phyloP scores from a whole-genome alignment of 2,329 filamentous ascomycete genomes.

The Bipolaris cookei region DNA sequence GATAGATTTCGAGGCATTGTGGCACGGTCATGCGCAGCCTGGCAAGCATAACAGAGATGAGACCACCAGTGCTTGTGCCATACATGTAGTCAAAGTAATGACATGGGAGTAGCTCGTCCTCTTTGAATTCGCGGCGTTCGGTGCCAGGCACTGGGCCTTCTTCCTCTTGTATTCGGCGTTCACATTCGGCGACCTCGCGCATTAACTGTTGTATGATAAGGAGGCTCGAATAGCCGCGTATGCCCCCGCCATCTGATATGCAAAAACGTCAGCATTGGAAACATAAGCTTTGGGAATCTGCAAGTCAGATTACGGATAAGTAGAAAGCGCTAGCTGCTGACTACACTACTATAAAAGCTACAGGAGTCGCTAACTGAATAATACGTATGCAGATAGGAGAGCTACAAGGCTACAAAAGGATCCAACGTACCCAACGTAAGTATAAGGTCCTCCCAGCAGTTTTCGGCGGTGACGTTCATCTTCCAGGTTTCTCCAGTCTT shows the following conservation, averaged over 20 bases:
- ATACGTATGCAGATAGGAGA: too few relatives aligned
- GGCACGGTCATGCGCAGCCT: conserved; percentile 58
- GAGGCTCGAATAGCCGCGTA: conserved; percentile 59
- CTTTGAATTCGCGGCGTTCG: conserved; percentile 41
- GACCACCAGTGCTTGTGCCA: conserved; percentile 59
- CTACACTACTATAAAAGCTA: not conserved
- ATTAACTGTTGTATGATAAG: conserved; percentile 58
- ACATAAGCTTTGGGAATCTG: not conserved
- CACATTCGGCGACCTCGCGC: conserved; percentile 56
- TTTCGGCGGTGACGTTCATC: conserved; percentile 46
- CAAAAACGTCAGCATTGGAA: conserved; percentile 22
- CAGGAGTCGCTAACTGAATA: not conserved
- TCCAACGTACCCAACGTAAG: conserved; percentile 51
- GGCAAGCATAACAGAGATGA: conserved; percentile 59
- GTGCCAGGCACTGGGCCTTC: conserved; percentile 42
- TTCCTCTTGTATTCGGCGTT: conserved; percentile 54
- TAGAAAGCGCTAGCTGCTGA: not conserved
- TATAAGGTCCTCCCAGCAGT: conserved; percentile 58
- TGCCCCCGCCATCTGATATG: conserved; percentile 58
- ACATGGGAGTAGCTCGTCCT: conserved; percentile 56
- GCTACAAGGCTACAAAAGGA: not conserved
- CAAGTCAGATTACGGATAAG: not conserved
- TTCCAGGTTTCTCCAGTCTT: conserved; percentile 55
- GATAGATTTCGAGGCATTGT: conserved; percentile 56
- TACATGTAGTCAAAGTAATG: conserved; percentile 63